Evolutionary conservation across 2,329 filamentous ascomycete species (phyloP).

Genomic region (Gyromitra esculenta): DNA sequence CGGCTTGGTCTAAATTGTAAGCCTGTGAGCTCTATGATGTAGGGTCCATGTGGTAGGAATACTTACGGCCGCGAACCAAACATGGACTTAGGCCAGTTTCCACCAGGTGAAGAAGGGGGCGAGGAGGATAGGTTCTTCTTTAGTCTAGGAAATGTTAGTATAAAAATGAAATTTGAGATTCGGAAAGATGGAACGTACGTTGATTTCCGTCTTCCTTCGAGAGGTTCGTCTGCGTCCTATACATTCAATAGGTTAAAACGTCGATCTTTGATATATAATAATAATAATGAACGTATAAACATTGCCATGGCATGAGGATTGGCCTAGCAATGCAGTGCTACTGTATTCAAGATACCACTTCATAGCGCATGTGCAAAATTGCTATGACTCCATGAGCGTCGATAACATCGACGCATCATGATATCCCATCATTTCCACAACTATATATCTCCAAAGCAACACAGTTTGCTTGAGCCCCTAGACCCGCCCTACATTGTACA

Average conservation of each 20-base stretch:
- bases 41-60: neutral
- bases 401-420: slow-evolving; percentile 11
- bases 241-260: slow-evolving; percentile 29
- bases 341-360: slow-evolving; percentile 3
- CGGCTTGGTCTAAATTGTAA: slow-evolving; percentile 51
- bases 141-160: slow-evolving; percentile 37
- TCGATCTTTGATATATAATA: neutral
- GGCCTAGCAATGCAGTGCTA: slow-evolving; percentile 9
- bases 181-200: slow-evolving; percentile 27
- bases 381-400: neutral
- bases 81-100: slow-evolving; percentile 54
- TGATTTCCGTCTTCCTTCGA: slow-evolving; percentile 51
- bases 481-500: neutral
- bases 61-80: slow-evolving; percentile 54
- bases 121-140: slow-evolving; percentile 51
- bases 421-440: neutral
- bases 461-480: neutral
- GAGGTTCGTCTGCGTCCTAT: slow-evolving; percentile 47
- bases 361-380: neutral
- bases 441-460: slow-evolving; percentile 3
- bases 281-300: neutral
- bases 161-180: slow-evolving; percentile 10
- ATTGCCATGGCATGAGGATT: neutral
- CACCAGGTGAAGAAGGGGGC: slow-evolving; percentile 44
- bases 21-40: neutral